phyloP scores from a whole-genome alignment of 2,329 filamentous ascomycete species.

The Onygenales sp. region DNA sequence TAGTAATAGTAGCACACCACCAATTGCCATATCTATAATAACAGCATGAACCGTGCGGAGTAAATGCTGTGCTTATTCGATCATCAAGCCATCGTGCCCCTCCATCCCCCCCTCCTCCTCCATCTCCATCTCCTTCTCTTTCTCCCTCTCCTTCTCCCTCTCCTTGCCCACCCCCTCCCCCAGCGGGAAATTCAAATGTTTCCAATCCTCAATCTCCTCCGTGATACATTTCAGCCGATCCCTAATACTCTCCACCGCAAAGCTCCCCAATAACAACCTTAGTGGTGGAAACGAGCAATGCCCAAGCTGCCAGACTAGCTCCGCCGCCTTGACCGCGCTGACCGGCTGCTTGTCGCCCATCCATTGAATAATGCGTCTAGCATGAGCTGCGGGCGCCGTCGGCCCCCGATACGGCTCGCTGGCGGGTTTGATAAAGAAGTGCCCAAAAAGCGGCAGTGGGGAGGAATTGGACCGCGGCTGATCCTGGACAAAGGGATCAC shows the following conservation, averaged over 20 bases:
- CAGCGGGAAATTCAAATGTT: constrained; percentile 63
- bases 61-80: too few species aligned
- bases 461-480: constrained; percentile 19
- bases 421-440: constrained; percentile 81
- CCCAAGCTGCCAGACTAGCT: constrained; percentile 87
- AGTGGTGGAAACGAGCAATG: constrained; percentile 93
- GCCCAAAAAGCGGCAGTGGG: constrained; percentile 72
- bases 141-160: not conserved
- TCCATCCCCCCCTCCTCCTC: too few species aligned
- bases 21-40: too few species aligned
- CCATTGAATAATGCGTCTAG: constrained; percentile 88
- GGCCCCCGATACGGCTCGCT: constrained; percentile 70
- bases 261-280: constrained; percentile 76
- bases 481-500: not conserved
- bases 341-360: constrained; percentile 85
- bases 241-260: constrained; percentile 90
- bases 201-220: constrained; percentile 92
- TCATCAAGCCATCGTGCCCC: too few species aligned
- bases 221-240: constrained; percentile 84
- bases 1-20: too few species aligned
- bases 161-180: constrained; percentile 15
- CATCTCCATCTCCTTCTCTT: not conserved
- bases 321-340: constrained; percentile 83
- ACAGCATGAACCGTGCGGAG: too few species aligned
- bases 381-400: constrained; percentile 77